Evolutionary conservation across 345 rosid species (phyloP).

Genomic region (Mercurialis annua): DNA sequence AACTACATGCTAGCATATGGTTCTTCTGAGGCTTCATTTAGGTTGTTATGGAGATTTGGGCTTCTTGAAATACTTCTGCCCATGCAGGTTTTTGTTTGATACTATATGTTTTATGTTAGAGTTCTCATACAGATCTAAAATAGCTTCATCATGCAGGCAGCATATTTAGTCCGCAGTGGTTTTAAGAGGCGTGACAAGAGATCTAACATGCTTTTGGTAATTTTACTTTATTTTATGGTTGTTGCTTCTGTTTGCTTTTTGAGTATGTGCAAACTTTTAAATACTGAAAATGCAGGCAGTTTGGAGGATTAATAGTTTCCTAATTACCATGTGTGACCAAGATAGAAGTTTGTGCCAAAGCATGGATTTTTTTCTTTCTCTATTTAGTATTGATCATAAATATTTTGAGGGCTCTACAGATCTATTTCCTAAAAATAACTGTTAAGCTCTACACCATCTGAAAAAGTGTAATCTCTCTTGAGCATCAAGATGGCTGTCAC

Average conservation of each 20-base stretch:
- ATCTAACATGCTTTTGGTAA: conserved; percentile 94
- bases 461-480: background rate
- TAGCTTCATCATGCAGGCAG: conserved; percentile 52
- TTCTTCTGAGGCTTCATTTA: conserved; percentile 89
- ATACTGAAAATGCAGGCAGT: background rate
- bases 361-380: background rate
- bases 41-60: conserved; percentile 90
- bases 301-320: background rate
- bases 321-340: background rate
- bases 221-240: background rate
- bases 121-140: conserved; percentile 11
- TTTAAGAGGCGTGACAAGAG: conserved; percentile 87
- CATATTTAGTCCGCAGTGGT: conserved; percentile 64
- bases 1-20: conserved; percentile 98
- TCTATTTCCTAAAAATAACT: too few relatives aligned
- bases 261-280: background rate
- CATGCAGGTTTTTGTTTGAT: conserved; percentile 49
- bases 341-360: background rate
- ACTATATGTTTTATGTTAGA: background rate
- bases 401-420: background rate
- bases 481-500: background rate
- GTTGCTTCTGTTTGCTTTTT: background rate
- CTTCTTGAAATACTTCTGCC: conserved; percentile 85
- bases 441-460: background rate
- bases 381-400: background rate